Evolutionary conservation across 805 yeast species (phyloP), one percentile per base, ranked within the genome.

Genomic region (Zygosaccharomyces lentus): DNA sequence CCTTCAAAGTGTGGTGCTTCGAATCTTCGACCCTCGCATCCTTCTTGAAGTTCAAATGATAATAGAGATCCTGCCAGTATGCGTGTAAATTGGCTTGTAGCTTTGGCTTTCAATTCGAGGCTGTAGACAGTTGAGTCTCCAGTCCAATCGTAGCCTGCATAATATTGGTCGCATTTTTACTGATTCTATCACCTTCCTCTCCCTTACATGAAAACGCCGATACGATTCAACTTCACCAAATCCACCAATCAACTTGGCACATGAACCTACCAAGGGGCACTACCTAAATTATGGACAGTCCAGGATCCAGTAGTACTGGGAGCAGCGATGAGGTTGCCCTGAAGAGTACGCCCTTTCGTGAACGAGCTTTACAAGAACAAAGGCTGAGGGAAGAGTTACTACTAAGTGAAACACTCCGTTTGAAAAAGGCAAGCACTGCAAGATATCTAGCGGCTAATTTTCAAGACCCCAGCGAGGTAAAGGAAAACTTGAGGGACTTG

Each of bases 301-400:
- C 58, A 13, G 46, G 38, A 37, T 15, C 24, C 10, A 30, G 23
- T 4, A 43, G 37, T n/a, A 38, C 29, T 9, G 38, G 34, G 5
- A 38, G 21, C 15, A 10, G 16, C 10, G 32, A 29, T 4, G 40
- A 35, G 2, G 51, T 35, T 5, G 43, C 54, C 16, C 43, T 43
- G 8, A 48, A 48, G 13, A 34, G 50, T 17, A 58, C 63, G 6
- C 64, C 64, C 3, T 59, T 57, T 27, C 54, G 56, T 39, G 55
- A 52, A 24, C 47, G 59, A 12, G 63, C 63, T 4, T 34, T 59
- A 7, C 55, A 53, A 40, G 62, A 59, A 17, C 53, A 54, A 27
- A 40, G 53, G 25, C 13, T 54, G 19, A 47, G 49, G 41, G 58
- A 57, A 13, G 56, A 50, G 31, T 24, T 59, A 21, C 19, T 55